Evolutionary conservation across 345 rosid genomes (phyloP), one percentile per base, ranked within the genome.

Genomic region (Moringa oleifera): DNA sequence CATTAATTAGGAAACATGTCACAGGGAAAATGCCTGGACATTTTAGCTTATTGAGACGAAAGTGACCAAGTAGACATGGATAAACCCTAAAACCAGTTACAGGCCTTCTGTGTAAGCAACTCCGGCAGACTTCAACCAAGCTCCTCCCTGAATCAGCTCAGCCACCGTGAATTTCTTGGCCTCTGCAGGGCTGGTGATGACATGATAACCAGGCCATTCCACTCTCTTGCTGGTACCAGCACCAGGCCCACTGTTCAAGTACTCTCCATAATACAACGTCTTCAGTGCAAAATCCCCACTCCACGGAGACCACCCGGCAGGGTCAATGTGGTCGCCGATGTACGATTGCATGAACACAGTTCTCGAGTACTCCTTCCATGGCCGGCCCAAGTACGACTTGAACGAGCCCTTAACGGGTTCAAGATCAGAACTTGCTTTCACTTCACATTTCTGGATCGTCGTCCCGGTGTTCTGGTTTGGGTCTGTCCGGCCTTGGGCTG

Each of bases 251-350:
- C 13, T 73, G 61, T 91, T 91, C 75, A 70, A 54, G 69, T 86
- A 88, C 68, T 91, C 97, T 0, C 90, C 91, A 4, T 93, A 90
- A 51, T 85, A 90, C 61, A 93, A 57, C 0, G 97, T 84, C 64
- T 83, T 80, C 17, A 89, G 75, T 7, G 90, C 93, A 56, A 80
- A 84, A 4, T 81, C 79, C 0, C 86, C 88, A 7, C 49, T 71
- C 98, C 97, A 87, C 45, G 66, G 75, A 8, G 87, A 77, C 98
- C 98, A 89, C 9, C 98, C 98, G 0, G 82, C 54, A 0, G 98
- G 93, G 31, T 87, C 87, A 19, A 92, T 68, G 55, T 82, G 95
- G 53, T 75, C 80, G 0, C 77, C 95, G 2, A 92, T 74, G 66
- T 54, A 58, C 0, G 98, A 73, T 55, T 87, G 77, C 96, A 89